Evolutionary conservation across 2,329 filamentous ascomycete genomes (phyloP).

Genomic region (Trichoderma sp.): DNA sequence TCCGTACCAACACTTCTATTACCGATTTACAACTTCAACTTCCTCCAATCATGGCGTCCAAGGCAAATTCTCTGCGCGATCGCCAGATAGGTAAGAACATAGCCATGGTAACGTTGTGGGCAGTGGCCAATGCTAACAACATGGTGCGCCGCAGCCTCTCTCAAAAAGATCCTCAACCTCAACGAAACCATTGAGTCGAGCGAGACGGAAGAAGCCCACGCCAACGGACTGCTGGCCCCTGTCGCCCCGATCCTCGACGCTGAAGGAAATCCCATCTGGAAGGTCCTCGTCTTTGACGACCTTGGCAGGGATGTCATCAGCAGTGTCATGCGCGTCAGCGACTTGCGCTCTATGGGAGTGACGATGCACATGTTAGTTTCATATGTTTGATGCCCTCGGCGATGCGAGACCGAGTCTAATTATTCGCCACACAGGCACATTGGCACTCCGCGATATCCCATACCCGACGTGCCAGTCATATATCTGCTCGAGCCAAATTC

Average conservation of each 20-base stretch:
- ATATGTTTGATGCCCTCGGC: neutral
- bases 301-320: conserved; percentile 91
- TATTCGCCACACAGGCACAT: conserved; percentile 62
- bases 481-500: conserved; percentile 91
- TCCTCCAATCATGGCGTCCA: conserved; percentile 41
- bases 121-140: neutral
- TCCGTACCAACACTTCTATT: neutral
- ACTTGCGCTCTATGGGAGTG: conserved; percentile 88
- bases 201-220: conserved; percentile 59
- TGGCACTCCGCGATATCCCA: conserved; percentile 75
- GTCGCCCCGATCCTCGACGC: conserved; percentile 78
- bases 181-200: conserved; percentile 68
- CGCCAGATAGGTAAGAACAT: conserved; percentile 46
- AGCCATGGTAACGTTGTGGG: too few species aligned
- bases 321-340: conserved; percentile 90
- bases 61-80: conserved; percentile 47
- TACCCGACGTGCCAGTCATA: conserved; percentile 92
- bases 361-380: conserved; percentile 81
- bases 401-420: neutral
- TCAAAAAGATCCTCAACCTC: conserved; percentile 93
- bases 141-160: conserved; percentile 61
- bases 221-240: conserved; percentile 63
- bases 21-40: neutral
- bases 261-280: conserved; percentile 94
- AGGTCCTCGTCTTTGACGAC: conserved; percentile 93